Evolutionary conservation across 495 filamentous ascomycete genomes (phyloP).

Genomic region (Darksidea phi): DNA sequence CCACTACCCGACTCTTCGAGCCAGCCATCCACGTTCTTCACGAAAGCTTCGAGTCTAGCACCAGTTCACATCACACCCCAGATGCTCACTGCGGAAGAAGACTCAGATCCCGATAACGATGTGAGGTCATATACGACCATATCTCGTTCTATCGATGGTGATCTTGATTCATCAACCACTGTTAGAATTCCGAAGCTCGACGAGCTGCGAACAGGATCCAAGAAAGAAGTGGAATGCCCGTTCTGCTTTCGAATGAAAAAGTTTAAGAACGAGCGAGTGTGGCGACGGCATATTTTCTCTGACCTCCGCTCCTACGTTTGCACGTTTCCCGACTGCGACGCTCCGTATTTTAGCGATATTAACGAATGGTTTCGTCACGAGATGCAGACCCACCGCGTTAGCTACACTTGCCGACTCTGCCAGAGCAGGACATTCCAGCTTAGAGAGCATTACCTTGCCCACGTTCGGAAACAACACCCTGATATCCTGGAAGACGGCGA

Average conservation of each 20-base stretch:
- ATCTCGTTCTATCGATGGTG: slow-evolving; percentile 15
- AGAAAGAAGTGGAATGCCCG: slow-evolving; percentile 38
- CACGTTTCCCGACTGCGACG: slow-evolving; percentile 38
- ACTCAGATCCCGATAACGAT: slow-evolving; percentile 14
- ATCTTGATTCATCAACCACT: not conserved
- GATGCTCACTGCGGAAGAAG: slow-evolving; percentile 7
- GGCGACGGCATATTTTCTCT: slow-evolving; percentile 39
- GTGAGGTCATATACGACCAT: slow-evolving; percentile 19
- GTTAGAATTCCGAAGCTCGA: slow-evolving; percentile 16
- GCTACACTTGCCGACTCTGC: slow-evolving; percentile 38
- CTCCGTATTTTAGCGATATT: slow-evolving; percentile 33
- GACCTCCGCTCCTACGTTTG: slow-evolving; percentile 45
- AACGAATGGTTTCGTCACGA: slow-evolving; percentile 44
- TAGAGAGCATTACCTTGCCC: not conserved
- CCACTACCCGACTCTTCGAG: not conserved
- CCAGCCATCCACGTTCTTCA: slow-evolving; percentile 18
- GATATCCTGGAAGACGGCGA: not conserved
- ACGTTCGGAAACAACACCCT: slow-evolving; percentile 1
- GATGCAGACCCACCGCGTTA: slow-evolving; percentile 35
- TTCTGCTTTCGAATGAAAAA: slow-evolving; percentile 39
- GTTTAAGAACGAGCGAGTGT: slow-evolving; percentile 29
- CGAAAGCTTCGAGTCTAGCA: slow-evolving; percentile 16
- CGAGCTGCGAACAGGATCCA: not conserved
- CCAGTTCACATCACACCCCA: slow-evolving; percentile 8
- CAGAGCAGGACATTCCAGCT: not conserved